Evolutionary conservation across 1,139 yeast species (phyloP).

Genomic region (Nakaseomyces bracarensis): DNA sequence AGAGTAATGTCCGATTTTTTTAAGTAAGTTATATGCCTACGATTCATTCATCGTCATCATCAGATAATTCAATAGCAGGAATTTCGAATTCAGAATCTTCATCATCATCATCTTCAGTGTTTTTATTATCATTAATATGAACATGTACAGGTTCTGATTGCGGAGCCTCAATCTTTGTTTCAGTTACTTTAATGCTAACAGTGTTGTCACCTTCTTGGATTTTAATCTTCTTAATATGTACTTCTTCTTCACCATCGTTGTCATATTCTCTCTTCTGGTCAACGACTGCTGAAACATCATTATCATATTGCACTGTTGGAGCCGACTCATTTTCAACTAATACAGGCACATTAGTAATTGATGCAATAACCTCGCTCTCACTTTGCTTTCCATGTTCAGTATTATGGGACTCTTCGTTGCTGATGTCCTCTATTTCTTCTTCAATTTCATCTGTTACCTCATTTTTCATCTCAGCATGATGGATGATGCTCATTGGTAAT

Average conservation of each 20-base stretch:
- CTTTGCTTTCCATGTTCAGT: neutral
- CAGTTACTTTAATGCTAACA: slow-evolving; percentile 27
- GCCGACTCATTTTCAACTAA: neutral
- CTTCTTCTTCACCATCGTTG: slow-evolving; percentile 10
- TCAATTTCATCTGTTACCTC: slow-evolving; percentile 25
- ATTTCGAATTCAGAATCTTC: slow-evolving; percentile 47
- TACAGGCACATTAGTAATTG: slow-evolving; percentile 9
- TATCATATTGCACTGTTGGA: neutral
- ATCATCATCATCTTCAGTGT: slow-evolving; percentile 10
- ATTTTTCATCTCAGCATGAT: slow-evolving; percentile 28
- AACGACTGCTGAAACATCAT: slow-evolving; percentile 7
- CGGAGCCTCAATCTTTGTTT: slow-evolving; percentile 11
- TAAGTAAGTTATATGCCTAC: no score
- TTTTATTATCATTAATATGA: slow-evolving; percentile 5
- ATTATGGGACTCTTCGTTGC: neutral
- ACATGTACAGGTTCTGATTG: neutral
- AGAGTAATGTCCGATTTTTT: no score
- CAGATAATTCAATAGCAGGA: slow-evolving; percentile 45
- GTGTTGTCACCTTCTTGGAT: slow-evolving; percentile 8
- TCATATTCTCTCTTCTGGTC: slow-evolving; percentile 15
- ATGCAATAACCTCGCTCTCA: neutral
- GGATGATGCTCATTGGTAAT: slow-evolving; percentile 54
- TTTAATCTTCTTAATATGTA: slow-evolving; percentile 4
- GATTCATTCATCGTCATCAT: slow-evolving; percentile 27
- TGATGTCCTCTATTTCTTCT: slow-evolving; percentile 17